Evolutionary conservation across 345 rosid genomes (phyloP), one percentile per base, ranked within the genome.

Genomic region (Murraya paniculata): DNA sequence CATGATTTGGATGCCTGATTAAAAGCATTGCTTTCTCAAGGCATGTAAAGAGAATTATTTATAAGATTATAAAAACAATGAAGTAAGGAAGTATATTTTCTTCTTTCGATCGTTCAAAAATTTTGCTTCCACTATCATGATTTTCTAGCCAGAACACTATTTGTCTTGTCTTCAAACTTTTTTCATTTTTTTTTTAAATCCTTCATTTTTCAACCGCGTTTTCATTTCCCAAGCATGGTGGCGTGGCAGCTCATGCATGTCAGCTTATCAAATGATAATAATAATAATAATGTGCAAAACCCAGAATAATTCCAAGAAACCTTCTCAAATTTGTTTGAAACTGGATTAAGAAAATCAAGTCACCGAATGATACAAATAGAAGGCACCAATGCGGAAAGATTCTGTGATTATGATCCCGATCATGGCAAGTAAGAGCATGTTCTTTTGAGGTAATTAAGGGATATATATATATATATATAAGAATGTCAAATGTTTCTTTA

Each of bases 401-500:
- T 53, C 22, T 5, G 2, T 18, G 50, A 45, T 45, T 18, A 53
- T 5, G 22, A 18, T 53, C 22, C 57, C 22, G 45, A 39, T 53
- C 57, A 19, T 16, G 21, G 22, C 57, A 53, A 53, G 50, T 13
- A 13, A 45, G 13, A 13, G 50, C 50, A 45, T 45, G 50, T 45
- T 45, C 18, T 13, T 41, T 2, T 11, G 16, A 41, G 48, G 48
- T 41, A 41, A 41, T 41, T 41, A 41, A 41, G 48, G n/a, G n/a
- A n/a, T n/a, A n/a, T n/a, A n/a, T n/a, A n/a, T n/a, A n/a, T n/a
- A n/a, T n/a, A n/a, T n/a, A n/a, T n/a, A n/a, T n/a, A 45, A 45
- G 30, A 11, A 50, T 38, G 61, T 71, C 74, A 71, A 71, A 71
- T 71, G 39, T 19, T 70, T 69, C 59, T 48, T 25, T 69, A 69